Conservation (phyloP, 2,329 filamentous ascomycete species). For the Coniella lustricola region DNA sequence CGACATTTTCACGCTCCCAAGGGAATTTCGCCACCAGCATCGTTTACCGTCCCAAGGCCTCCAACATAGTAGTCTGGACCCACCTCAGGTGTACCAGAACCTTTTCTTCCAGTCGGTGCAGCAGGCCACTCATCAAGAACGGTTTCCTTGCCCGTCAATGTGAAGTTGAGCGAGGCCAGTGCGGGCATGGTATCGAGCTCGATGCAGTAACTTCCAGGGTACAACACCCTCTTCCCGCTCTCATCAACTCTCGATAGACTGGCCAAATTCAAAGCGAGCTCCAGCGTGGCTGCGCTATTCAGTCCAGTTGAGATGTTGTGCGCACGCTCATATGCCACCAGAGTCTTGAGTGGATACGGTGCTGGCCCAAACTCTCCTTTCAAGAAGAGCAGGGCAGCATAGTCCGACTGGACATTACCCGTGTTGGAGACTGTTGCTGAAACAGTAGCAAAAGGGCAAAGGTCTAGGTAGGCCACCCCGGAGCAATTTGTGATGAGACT, state of each 20-base stretch:
- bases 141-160: conserved; percentile 35
- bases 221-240: conserved; percentile 43
- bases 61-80: conserved; percentile 8
- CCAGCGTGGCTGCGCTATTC: conserved; percentile 22
- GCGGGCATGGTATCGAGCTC: conserved; percentile 36
- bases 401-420: conserved; percentile 41
- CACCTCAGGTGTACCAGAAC: conserved; percentile 1
- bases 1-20: too few species aligned
- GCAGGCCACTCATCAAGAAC: conserved; percentile 32
- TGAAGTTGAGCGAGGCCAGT: conserved; percentile 34
- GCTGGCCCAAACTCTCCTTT: conserved; percentile 36
- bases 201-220: conserved; percentile 45
- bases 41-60: conserved; percentile 8
- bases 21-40: background rate
- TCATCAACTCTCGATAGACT: conserved; percentile 42
- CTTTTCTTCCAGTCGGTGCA: conserved; percentile 9
- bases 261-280: conserved; percentile 38
- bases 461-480: conserved; percentile 31
- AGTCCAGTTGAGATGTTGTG: conserved; percentile 28
- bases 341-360: conserved; percentile 45
- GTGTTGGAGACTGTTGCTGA: conserved; percentile 41
- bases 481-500: conserved; percentile 28
- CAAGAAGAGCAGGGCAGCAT: conserved; percentile 44
- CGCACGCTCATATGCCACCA: conserved; percentile 44
- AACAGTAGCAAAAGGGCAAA: conserved; percentile 35